Evolutionary conservation across 768 basidiomycete genomes (phyloP).

Genomic region (Mycena metata): DNA sequence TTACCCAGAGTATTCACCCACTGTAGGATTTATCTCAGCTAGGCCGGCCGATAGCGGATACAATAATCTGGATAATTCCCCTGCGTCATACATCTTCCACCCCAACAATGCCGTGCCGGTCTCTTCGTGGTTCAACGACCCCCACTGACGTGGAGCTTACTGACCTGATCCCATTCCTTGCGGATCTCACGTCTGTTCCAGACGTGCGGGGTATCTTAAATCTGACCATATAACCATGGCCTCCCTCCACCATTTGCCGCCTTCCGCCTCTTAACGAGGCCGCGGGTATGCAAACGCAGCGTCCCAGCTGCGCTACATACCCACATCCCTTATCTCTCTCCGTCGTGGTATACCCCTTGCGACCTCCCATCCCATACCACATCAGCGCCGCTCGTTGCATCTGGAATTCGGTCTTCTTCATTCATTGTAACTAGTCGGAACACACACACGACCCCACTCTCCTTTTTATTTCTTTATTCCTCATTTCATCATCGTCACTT

Average conservation of each 20-base stretch:
- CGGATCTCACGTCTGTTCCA: slow-evolving; percentile 86
- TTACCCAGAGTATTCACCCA: slow-evolving; percentile 1
- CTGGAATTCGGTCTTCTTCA: slow-evolving; percentile 31
- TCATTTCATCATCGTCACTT: slow-evolving; percentile 29
- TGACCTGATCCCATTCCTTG: slow-evolving; percentile 93
- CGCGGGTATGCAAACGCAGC: slow-evolving; percentile 23
- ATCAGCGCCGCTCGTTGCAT: slow-evolving; percentile 38
- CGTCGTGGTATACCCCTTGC: slow-evolving; percentile 40
- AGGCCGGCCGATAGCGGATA: slow-evolving; percentile 92
- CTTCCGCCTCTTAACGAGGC: slow-evolving; percentile 28
- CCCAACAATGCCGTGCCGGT: slow-evolving; percentile 99
- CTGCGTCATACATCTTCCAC: slow-evolving; percentile 99
- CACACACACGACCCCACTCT: slow-evolving; percentile 38
- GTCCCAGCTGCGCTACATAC: slow-evolving; percentile 24
- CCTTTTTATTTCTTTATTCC: slow-evolving; percentile 36
- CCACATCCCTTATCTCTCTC: slow-evolving; percentile 15
- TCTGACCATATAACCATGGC: slow-evolving; percentile 71
- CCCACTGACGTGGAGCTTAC: slow-evolving; percentile 98
- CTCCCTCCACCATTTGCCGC: background rate
- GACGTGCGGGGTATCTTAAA: slow-evolving; percentile 95
- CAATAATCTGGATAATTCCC: slow-evolving; percentile 99
- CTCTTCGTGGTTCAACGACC: slow-evolving; percentile 99
- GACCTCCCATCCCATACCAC: slow-evolving; percentile 34
- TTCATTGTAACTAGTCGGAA: slow-evolving; percentile 31
- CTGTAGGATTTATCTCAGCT: slow-evolving; percentile 94